Evolutionary conservation across 495 filamentous ascomycete species (phyloP).

Genomic region (Aspergillus baeticus): DNA sequence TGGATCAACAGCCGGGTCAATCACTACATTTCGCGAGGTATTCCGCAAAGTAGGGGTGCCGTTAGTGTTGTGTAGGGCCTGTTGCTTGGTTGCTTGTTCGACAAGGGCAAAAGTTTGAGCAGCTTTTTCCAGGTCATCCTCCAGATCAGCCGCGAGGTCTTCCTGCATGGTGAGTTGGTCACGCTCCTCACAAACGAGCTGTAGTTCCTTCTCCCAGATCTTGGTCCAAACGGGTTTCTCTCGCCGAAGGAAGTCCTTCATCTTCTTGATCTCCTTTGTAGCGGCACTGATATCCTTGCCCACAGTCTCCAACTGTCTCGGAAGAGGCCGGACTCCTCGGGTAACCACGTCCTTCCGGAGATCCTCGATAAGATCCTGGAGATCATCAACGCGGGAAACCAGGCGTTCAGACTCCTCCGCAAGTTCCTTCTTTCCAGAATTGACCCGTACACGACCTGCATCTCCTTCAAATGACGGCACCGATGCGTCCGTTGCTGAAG

Average conservation of each 20-base stretch:
- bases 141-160: conserved; percentile 84
- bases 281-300: conserved; percentile 80
- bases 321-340: conserved; percentile 87
- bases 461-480: conserved; percentile 65
- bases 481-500: conserved; percentile 63
- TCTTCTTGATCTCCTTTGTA: conserved; percentile 86
- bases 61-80: conserved; percentile 67
- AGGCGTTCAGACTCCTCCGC: conserved; percentile 81
- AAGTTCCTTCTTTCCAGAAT: conserved; percentile 79
- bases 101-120: conserved; percentile 89
- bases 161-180: conserved; percentile 94
- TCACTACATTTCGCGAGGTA: conserved; percentile 59
- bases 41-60: conserved; percentile 45
- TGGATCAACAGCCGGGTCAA: conserved; percentile 68
- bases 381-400: conserved; percentile 87
- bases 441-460: conserved; percentile 78
- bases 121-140: conserved; percentile 94
- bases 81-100: conserved; percentile 94
- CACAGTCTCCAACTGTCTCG: conserved; percentile 85
- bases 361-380: conserved; percentile 95
- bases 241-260: conserved; percentile 84
- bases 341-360: conserved; percentile 94
- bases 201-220: conserved; percentile 96
- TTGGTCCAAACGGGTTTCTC: conserved; percentile 98
- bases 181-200: conserved; percentile 90